Evolutionary conservation across 768 basidiomycete genomes (phyloP), one percentile per base, ranked within the genome.

Genomic region (Lactarius hatsudake): DNA sequence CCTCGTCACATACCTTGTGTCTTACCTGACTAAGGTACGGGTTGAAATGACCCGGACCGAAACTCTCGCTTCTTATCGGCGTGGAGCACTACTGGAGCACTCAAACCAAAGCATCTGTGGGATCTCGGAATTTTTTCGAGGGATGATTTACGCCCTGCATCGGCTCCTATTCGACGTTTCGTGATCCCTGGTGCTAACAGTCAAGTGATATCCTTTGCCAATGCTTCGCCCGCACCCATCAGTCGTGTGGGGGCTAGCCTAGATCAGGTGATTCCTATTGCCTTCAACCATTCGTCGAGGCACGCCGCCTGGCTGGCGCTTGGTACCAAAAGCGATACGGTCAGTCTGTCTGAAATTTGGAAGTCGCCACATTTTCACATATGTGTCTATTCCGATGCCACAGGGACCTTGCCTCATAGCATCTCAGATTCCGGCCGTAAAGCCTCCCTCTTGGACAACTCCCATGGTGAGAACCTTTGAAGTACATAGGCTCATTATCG

Each of bases 181-280:
- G 34, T 57, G 38, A 48, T 18, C 17, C 10, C 43, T 43, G 32
- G 34, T 23, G 20, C 38, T 45, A 40, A 30, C 58, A 10, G 30
- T 59, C 48, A 60, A 54, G 18, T 38, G 28, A 58, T 38, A 28
- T 53, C 13, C 51, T 53, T 53, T 53, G 23, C 26, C 34, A 48
- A 15, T 57, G 26, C 51, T 30, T 45, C 17, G 5, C 34, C 36
- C 13, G 45, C 43, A 53, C 28, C 20, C 48, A 38, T 28, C 34
- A 13, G 20, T 20, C 34, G 38, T 30, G 36, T 30, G 15, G 20
- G 3, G 28, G 58, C 15, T 28, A 30, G 17, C 48, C 9, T 17
- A 12, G 32, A 13, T 58, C 48, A 57, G 10, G 66, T 67, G 61
- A 66, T 48, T 7, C 17, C 23, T 13, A 40, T 40, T 12, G 43